Percentiles rank a stretch among this genome's conserved stretches.
Evolutionary conservation across 176 grass and related monocot genomes (phyloP).

Genomic region (Chrysopogon serrulatus): DNA sequence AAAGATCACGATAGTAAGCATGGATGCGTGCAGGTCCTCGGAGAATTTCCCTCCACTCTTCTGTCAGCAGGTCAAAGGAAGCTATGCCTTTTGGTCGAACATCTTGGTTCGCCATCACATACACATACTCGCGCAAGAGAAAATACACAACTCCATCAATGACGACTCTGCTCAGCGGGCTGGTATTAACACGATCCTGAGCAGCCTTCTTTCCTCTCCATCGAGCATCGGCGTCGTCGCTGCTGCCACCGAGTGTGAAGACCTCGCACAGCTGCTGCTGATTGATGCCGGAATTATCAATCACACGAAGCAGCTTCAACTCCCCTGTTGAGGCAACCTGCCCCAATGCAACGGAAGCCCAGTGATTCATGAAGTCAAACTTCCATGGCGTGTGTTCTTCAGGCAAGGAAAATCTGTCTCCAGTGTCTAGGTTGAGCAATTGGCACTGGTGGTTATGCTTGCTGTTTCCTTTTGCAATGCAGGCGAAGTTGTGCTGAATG

Average conservation of each 20-base stretch:
- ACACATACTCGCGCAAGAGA: not conserved
- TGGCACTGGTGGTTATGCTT: not conserved
- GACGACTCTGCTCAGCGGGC: not conserved
- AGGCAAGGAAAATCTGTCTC: not conserved
- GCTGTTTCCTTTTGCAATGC: not conserved
- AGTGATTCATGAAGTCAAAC: not conserved
- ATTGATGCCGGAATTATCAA: too few relatives aligned
- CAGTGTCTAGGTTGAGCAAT: not conserved
- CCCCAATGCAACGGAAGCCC: not conserved
- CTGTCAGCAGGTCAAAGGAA: slow-evolving; percentile 13
- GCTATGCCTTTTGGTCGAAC: not conserved
- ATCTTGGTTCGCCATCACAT: not conserved
- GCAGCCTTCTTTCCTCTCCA: not conserved
- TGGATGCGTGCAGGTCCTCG: not conserved
- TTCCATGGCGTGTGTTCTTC: not conserved
- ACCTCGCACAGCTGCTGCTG: not conserved
- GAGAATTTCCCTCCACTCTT: not conserved
- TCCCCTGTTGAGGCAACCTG: not conserved
- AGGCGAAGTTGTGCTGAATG: not conserved
- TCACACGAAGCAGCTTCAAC: not conserved
- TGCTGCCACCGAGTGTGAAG: not conserved
- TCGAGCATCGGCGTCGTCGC: not conserved
- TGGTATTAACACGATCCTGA: not conserved
- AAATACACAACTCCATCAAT: slow-evolving; percentile 6
- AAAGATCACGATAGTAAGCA: not conserved